Evolutionary conservation across 305 asterid genomes (phyloP).

Genomic region (Striga hermonthica): DNA sequence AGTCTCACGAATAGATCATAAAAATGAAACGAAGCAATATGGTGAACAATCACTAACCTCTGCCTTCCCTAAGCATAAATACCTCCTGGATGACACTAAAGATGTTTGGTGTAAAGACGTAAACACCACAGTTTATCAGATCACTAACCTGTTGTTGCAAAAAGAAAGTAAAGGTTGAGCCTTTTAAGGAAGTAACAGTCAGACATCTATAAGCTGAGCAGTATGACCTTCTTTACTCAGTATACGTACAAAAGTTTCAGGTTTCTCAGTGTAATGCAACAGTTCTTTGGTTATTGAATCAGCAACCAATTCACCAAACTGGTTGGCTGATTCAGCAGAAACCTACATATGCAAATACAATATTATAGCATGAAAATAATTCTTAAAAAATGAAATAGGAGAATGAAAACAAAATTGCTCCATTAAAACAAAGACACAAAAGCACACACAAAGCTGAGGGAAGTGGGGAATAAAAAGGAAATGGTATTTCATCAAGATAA

Average conservation of each 20-base stretch:
- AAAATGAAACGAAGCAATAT: slow-evolving; percentile 1
- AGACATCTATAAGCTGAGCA: neutral
- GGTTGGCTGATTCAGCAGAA: slow-evolving; percentile 82
- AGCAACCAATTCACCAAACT: slow-evolving; percentile 83
- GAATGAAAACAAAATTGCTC: slow-evolving; percentile 6
- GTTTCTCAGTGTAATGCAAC: slow-evolving; percentile 90
- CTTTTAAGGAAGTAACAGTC: slow-evolving; percentile 19
- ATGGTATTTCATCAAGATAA: no score
- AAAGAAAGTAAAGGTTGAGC: slow-evolving; percentile 20
- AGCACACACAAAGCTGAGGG: neutral
- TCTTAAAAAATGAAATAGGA: slow-evolving; percentile 10
- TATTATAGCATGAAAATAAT: slow-evolving; percentile 8
- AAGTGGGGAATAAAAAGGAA: no score
- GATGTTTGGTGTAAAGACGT: slow-evolving; percentile 63
- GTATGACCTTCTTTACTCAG: slow-evolving; percentile 13
- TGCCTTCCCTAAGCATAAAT: slow-evolving; percentile 47
- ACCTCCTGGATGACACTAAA: slow-evolving; percentile 58
- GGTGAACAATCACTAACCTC: slow-evolving; percentile 40
- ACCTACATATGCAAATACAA: slow-evolving; percentile 44
- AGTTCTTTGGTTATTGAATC: slow-evolving; percentile 70
- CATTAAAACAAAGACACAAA: neutral
- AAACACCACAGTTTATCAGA: slow-evolving; percentile 78
- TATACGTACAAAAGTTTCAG: slow-evolving; percentile 75
- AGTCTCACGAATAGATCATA: slow-evolving; percentile 1
- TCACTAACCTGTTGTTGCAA: slow-evolving; percentile 62